Evolutionary conservation across 306 rosid species (phyloP).

Genomic region (Rubus idaeus): DNA sequence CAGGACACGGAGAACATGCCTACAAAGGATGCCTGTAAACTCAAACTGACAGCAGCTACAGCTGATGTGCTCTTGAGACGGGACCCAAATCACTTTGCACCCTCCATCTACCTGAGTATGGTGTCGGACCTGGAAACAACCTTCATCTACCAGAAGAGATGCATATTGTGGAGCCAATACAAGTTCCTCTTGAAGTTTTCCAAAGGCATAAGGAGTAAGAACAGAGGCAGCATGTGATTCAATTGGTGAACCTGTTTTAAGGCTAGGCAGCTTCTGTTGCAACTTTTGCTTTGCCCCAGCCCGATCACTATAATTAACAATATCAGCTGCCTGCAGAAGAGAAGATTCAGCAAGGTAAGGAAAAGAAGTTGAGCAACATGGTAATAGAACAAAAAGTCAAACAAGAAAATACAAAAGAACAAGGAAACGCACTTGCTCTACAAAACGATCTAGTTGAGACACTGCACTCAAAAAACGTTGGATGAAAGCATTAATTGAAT

Average conservation of each 20-base stretch:
- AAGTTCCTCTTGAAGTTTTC: slow-evolving; percentile 84
- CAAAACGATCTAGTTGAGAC: slow-evolving; percentile 59
- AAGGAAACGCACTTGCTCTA: slow-evolving; percentile 57
- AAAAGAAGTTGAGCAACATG: not conserved
- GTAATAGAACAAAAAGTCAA: not conserved
- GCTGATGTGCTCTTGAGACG: slow-evolving; percentile 78
- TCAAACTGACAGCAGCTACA: slow-evolving; percentile 76
- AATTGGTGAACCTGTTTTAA: slow-evolving; percentile 82
- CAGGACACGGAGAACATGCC: slow-evolving; percentile 75
- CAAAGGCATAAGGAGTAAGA: slow-evolving; percentile 72
- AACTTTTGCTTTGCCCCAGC: slow-evolving; percentile 67
- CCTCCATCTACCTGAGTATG: slow-evolving; percentile 83
- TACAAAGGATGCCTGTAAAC: slow-evolving; percentile 73
- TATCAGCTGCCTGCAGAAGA: slow-evolving; percentile 54
- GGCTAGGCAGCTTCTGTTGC: slow-evolving; percentile 64
- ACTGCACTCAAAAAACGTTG: slow-evolving; percentile 73
- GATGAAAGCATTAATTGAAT: slow-evolving; percentile 60
- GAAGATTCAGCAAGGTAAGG: not conserved
- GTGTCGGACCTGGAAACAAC: slow-evolving; percentile 82
- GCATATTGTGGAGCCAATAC: slow-evolving; percentile 86
- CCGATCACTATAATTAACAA: slow-evolving; percentile 66
- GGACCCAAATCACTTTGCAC: slow-evolving; percentile 69
- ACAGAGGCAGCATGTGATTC: slow-evolving; percentile 82
- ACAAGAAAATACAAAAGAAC: slow-evolving; percentile 15
- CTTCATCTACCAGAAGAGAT: slow-evolving; percentile 60